A percentile compares a stretch with the other conserved stretches of the same genome.
Evolutionary conservation across 441 rosid species (phyloP).

Genomic region (Daphne laureola): DNA sequence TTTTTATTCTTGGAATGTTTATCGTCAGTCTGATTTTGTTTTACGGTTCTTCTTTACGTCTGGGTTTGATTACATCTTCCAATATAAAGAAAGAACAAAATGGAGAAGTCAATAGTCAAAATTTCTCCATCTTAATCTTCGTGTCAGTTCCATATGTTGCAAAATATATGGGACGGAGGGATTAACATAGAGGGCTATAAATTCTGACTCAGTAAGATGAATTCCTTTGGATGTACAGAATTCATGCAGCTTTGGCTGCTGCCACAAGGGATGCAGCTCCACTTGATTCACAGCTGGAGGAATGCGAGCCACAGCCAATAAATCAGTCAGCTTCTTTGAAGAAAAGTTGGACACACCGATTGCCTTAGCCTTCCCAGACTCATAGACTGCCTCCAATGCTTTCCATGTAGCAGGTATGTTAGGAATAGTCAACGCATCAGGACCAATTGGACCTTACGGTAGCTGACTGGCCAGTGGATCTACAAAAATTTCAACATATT

Average conservation of each 20-base stretch:
- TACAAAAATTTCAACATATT: conserved; percentile 12
- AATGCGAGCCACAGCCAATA: conserved; percentile 28
- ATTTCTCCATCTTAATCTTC: too few species aligned
- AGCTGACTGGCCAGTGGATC: conserved; percentile 48
- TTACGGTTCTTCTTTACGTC: too few species aligned
- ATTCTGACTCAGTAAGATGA: conserved; percentile 30
- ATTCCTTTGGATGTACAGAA: conserved; percentile 37
- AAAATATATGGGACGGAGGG: too few species aligned
- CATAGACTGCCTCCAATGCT: conserved; percentile 43
- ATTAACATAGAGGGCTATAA: too few species aligned
- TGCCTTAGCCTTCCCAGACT: conserved; percentile 45
- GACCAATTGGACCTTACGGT: conserved; percentile 29
- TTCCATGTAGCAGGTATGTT: conserved; percentile 38
- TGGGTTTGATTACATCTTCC: too few species aligned
- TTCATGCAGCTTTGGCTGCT: conserved; percentile 26
- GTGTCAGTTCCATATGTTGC: too few species aligned
- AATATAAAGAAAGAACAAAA: too few species aligned
- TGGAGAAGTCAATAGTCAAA: too few species aligned
- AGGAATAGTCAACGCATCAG: conserved; percentile 22
- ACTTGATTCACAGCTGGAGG: conserved; percentile 66
- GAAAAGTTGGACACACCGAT: conserved; percentile 50
- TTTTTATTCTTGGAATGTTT: too few species aligned
- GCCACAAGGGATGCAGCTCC: conserved; percentile 49
- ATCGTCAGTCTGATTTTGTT: too few species aligned
- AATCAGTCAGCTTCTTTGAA: conserved; percentile 31